Evolutionary conservation across 1,284 basidiomycete species (phyloP).

Genomic region (Ustilago cynodontis): DNA sequence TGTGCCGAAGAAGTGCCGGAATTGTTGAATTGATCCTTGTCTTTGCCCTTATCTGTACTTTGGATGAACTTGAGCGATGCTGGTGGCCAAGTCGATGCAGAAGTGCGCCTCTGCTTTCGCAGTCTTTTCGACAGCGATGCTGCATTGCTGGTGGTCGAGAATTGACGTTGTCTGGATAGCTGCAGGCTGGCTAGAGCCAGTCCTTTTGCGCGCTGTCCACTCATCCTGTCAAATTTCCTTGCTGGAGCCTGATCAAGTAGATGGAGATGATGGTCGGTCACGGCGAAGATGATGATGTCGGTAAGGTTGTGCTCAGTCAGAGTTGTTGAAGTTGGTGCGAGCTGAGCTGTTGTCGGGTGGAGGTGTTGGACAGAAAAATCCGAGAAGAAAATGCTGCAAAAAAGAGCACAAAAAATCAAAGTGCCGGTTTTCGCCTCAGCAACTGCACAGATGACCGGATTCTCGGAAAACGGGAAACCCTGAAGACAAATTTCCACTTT

Average conservation of each 20-base stretch:
- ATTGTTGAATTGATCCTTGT: too few relatives aligned
- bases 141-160: slow-evolving; percentile 18
- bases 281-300: background rate
- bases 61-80: slow-evolving; percentile 20
- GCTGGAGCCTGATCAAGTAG: background rate
- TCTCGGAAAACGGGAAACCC: slow-evolving; percentile 43
- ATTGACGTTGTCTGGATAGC: slow-evolving; percentile 1
- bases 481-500: slow-evolving; percentile 14
- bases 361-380: slow-evolving; percentile 4
- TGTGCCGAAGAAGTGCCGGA: too few relatives aligned
- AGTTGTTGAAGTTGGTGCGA: background rate
- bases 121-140: slow-evolving; percentile 13
- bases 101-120: slow-evolving; percentile 21
- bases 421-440: background rate
- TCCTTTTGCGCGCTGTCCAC: slow-evolving; percentile 1
- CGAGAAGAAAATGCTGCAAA: background rate
- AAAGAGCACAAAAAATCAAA: slow-evolving; percentile 5
- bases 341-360: slow-evolving; percentile 13
- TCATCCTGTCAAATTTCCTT: slow-evolving; percentile 12
- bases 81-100: background rate
- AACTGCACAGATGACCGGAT: background rate
- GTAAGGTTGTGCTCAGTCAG: background rate
- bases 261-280: background rate
- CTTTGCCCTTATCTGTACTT: slow-evolving; percentile 31
- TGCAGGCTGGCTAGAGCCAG: slow-evolving; percentile 17